Evolutionary conservation across 176 grass and related monocot genomes (phyloP).

Genomic region (Aegilops tauschii): DNA sequence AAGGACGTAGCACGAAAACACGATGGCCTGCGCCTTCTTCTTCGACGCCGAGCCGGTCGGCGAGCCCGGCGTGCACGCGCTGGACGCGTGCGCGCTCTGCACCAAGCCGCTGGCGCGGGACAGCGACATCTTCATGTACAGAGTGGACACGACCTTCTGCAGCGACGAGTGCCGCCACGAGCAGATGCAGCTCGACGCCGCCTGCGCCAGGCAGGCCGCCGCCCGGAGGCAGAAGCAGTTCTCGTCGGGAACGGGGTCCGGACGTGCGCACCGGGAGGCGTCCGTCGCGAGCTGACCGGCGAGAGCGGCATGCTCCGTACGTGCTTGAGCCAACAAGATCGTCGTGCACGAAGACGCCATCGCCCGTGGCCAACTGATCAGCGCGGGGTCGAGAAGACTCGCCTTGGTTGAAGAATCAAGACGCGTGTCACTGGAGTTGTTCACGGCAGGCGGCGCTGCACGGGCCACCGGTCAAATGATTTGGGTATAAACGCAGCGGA

Average conservation of each 20-base stretch:
- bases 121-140: conserved; percentile 81
- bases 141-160: conserved; percentile 73
- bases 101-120: conserved; percentile 28
- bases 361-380: too few relatives aligned
- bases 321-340: not conserved
- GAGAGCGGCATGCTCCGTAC: not conserved
- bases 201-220: not conserved
- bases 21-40: conserved; percentile 38
- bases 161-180: conserved; percentile 65
- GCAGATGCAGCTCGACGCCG: conserved; percentile 57
- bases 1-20: not conserved
- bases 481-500: too few relatives aligned
- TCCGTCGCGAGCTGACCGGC: not conserved
- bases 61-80: not conserved
- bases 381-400: not conserved
- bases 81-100: conserved; percentile 67
- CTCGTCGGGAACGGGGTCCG: not conserved
- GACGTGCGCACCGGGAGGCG: not conserved
- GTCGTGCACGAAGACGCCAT: too few relatives aligned
- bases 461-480: too few relatives aligned
- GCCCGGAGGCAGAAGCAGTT: not conserved
- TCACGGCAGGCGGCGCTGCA: too few relatives aligned
- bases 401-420: not conserved
- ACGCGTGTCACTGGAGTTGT: too few relatives aligned
- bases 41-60: conserved; percentile 32